Base-by-base conservation (phyloP, 345 rosid species). In the Eucalyptus sp. region DNA sequence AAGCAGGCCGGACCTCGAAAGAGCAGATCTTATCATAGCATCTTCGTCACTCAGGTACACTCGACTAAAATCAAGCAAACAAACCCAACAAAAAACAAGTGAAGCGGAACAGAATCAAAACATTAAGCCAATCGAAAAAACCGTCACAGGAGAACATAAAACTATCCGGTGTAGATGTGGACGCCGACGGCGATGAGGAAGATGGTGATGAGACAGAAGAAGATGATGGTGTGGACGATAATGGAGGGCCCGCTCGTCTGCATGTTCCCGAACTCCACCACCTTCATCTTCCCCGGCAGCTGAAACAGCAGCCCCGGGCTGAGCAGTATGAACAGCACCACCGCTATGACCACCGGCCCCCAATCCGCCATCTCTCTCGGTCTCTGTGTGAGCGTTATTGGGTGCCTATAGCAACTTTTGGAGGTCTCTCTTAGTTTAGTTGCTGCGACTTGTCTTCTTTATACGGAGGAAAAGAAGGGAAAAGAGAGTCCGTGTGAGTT, bases 241-340 rank as follows among this genome's bases (percentile, higher is more conserved):
- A 97, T 94, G 13, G 99, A 93, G 11, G 94, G 86, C 15, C 98
- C 98, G 88, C 96, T 95, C 5, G 99, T 96, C 88, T 97, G 98
- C 96, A 96, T 89, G 91, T 91, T 95, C 5, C 98, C 98, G 71
- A 98, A 98, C 88, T 98, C 98, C 86, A 97, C 90, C 49, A 88
- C 84, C 54, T 89, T 94, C 89, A 88, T 90, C 93, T 90, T 94
- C 68, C 96, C 99, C 6, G 99, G 99, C 68, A 97, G 89, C 94
- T 96, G 99, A 88, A 96, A 95, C 91, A 97, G 90, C 88, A 97
- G 93, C 79, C 99, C 99, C 22, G 99, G 98, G 71, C 96, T 94
- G 46, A 98, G 89, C 86, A 97, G 91, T 90, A 97, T 96, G 91
- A 97, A 97, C 88, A 97, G 91, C 88, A 97, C 95, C 93, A 95